phyloP scores from a whole-genome alignment of 2,329 filamentous ascomycete species.

The Ampelomyces quisqualis region DNA sequence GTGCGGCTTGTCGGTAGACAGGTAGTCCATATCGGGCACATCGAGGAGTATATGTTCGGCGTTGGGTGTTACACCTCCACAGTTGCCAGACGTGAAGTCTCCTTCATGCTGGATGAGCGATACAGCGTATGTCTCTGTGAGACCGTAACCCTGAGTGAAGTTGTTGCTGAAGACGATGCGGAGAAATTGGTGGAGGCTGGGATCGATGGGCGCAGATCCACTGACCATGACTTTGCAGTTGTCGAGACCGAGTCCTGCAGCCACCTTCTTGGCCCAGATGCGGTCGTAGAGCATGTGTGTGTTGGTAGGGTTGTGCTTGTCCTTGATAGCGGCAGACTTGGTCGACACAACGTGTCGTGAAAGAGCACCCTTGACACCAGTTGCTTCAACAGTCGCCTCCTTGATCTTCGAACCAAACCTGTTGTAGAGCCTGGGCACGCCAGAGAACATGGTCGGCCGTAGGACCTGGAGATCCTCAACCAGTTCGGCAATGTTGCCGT shows the following conservation, averaged over 20 bases:
- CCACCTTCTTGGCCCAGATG: conserved; percentile 88
- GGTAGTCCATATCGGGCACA: conserved; percentile 92
- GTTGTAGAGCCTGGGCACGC: conserved; percentile 89
- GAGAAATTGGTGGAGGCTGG: conserved; percentile 83
- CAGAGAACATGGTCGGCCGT: conserved; percentile 78
- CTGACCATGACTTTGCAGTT: conserved; percentile 72
- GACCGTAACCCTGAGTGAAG: conserved; percentile 84
- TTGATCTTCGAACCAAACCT: conserved; percentile 83
- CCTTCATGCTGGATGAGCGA: conserved; percentile 66
- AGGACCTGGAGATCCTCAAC: conserved; percentile 90
- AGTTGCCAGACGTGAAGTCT: conserved; percentile 78
- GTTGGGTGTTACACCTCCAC: conserved; percentile 68
- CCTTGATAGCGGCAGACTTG: conserved; percentile 77
- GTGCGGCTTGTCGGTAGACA: conserved; percentile 79
- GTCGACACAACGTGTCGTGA: conserved; percentile 76
- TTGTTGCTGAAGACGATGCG: conserved; percentile 77
- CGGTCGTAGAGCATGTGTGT: conserved; percentile 77
- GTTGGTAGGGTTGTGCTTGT: conserved; percentile 72
- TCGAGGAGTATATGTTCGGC: conserved; percentile 79
- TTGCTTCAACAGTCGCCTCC: conserved; percentile 72
- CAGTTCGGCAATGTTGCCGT: conserved; percentile 81
- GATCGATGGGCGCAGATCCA: conserved; percentile 88
- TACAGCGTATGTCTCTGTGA: conserved; percentile 90
- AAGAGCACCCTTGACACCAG: conserved; percentile 77
- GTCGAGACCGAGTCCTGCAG: conserved; percentile 78